Conservation (phyloP, 2,329 filamentous ascomycete genomes). For the Colletotrichum melonis region DNA sequence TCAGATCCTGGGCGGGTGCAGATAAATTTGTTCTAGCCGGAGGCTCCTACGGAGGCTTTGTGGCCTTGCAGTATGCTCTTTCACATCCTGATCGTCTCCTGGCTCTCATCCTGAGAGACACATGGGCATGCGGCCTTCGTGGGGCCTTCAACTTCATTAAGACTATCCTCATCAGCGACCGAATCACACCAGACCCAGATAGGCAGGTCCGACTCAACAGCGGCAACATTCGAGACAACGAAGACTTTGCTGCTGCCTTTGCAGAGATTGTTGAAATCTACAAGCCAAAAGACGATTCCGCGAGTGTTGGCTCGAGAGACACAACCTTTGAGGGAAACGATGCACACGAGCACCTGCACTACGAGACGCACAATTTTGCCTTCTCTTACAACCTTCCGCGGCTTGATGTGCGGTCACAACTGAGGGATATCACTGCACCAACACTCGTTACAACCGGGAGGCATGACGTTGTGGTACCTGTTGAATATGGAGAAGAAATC, state of each 20-base stretch:
- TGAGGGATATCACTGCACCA: conserved; percentile 36
- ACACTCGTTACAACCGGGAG: conserved; percentile 39
- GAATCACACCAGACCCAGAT: conserved; percentile 34
- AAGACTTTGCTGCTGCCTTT: conserved; percentile 36
- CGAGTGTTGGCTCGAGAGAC: not conserved
- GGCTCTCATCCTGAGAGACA: conserved; percentile 39
- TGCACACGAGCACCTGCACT: conserved; percentile 30
- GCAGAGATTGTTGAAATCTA: conserved; percentile 38
- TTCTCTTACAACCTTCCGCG: conserved; percentile 38
- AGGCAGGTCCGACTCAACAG: conserved; percentile 38
- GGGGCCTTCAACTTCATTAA: conserved; percentile 33
- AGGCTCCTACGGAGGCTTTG: conserved; percentile 40
- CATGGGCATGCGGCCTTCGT: conserved; percentile 37
- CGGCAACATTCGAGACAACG: conserved; percentile 34
- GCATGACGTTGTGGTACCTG: conserved; percentile 38
- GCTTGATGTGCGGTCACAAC: conserved; percentile 38
- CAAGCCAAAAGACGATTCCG: conserved; percentile 4
- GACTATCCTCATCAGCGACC: conserved; percentile 27
- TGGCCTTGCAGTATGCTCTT: conserved; percentile 40
- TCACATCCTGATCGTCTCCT: conserved; percentile 35
- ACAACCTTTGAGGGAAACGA: not conserved
- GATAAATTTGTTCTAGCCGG: conserved; percentile 39
- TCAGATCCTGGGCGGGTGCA: conserved; percentile 38
- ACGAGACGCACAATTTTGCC: conserved; percentile 40
- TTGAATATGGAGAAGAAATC: conserved; percentile 39